These are phyloP conservation scores for Annulohypoxylon moriforme DNA, from an alignment of 495 filamentous ascomycete genomes.

Conservation along the genomic window DNA sequence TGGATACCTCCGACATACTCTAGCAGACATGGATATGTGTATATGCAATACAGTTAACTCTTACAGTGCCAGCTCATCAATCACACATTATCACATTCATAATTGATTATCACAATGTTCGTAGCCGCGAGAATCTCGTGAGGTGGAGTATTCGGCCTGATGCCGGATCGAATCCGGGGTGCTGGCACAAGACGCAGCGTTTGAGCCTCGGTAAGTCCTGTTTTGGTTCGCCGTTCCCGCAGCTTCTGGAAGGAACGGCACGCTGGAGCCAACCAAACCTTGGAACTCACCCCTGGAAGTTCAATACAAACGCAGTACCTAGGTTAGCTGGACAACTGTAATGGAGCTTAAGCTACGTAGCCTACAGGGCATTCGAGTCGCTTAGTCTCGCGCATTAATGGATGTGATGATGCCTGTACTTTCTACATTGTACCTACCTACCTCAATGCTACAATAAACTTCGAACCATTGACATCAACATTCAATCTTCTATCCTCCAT, in stretches of 20 bases:
- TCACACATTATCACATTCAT: not conserved
- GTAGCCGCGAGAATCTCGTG: conserved; percentile 23
- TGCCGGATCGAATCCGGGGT: conserved; percentile 31
- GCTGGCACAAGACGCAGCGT: conserved; percentile 25
- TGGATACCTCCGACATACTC: not conserved
- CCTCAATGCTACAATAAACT: conserved; percentile 2
- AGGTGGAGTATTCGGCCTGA: conserved; percentile 35
- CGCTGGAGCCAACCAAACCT: not conserved
- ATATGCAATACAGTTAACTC: not conserved
- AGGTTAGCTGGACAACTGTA: conserved; percentile 7
- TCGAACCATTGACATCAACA: conserved; percentile 37
- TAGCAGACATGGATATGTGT: not conserved
- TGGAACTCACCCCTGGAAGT: conserved; percentile 8
- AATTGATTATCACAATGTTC: conserved; percentile 26
- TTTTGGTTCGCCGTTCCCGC: conserved; percentile 22
- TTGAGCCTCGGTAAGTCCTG: conserved; percentile 38
- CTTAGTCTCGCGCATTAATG: conserved; percentile 14
- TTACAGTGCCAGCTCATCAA: conserved; percentile 3
- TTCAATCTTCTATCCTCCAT: conserved; percentile 9
- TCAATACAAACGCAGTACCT: conserved; percentile 10
- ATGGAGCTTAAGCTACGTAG: conserved; percentile 33
- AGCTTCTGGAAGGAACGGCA: conserved; percentile 42
- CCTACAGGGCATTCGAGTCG: conserved; percentile 20
- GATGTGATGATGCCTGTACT: not conserved
- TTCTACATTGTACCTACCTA: not conserved